These are phyloP conservation scores for Piromyces sp. DNA, from an alignment of 192 early-diverging fungal genomes.

Conservation along the genomic window DNA sequence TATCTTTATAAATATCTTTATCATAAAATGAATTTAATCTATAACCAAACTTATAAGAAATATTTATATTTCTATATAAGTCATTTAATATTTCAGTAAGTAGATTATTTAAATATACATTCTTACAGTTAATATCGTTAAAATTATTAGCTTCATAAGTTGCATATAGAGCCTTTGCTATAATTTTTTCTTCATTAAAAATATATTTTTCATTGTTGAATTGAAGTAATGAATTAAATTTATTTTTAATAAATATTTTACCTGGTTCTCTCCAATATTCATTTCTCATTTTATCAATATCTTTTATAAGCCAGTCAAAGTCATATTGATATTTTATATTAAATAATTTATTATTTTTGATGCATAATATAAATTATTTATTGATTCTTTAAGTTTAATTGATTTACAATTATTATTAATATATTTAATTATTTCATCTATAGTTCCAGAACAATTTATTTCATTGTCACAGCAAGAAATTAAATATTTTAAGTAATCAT, in stretches of 20 bases:
- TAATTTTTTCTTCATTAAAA: not conserved
- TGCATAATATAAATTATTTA: not conserved
- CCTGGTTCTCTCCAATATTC: not conserved
- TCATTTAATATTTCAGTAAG: not conserved
- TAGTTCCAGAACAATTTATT: not conserved
- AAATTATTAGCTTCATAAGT: not conserved
- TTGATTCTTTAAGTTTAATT: too few relatives aligned
- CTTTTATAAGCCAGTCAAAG: not conserved
- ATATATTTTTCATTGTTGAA: not conserved
- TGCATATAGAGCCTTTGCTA: not conserved
- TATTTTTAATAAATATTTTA: not conserved
- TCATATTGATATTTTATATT: not conserved
- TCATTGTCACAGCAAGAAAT: not conserved
- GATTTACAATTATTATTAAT: not conserved
- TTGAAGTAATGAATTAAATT: not conserved
- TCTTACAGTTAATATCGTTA: not conserved
- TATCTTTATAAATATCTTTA: not conserved
- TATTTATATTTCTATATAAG: not conserved
- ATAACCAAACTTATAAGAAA: not conserved
- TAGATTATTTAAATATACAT: not conserved
- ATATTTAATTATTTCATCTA: not conserved
- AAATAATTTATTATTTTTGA: not conserved
- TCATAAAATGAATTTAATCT: not conserved
- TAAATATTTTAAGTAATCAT: not conserved
- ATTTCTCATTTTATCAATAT: not conserved